Percentiles rank a stretch among this genome's conserved stretches.
Evolutionary conservation across 148 eudicot species (phyloP).

Genomic region (Rhododendron mucronatum): DNA sequence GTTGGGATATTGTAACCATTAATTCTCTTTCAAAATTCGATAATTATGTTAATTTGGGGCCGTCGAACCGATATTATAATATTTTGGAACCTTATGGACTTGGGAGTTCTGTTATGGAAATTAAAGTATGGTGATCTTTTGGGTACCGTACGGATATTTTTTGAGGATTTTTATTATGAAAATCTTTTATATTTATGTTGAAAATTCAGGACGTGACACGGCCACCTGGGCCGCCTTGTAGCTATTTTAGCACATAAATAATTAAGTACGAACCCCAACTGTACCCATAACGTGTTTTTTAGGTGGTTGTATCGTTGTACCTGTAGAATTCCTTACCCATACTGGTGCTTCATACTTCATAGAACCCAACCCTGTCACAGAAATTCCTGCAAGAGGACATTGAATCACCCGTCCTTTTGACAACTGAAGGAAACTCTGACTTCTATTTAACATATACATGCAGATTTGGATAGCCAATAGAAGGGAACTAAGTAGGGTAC

Average conservation of each 20-base stretch:
- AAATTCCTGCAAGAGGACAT: background rate
- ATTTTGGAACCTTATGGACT: no score
- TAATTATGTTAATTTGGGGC: no score
- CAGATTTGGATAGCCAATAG: background rate
- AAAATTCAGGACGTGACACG: no score
- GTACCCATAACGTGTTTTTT: background rate
- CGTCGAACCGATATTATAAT: no score
- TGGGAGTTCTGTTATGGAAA: no score
- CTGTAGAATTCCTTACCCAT: background rate
- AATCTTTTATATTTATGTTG: no score
- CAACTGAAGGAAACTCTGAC: background rate
- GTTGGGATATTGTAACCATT: no score
- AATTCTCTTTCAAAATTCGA: no score
- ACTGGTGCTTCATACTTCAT: background rate
- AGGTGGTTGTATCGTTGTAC: background rate
- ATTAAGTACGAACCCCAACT: background rate
- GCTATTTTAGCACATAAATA: background rate
- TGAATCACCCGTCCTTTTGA: background rate
- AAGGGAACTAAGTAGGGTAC: background rate
- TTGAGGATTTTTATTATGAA: no score
- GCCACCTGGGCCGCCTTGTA: no score
- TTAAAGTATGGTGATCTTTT: no score
- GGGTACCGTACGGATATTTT: no score
- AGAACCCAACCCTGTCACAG: background rate
- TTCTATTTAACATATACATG: background rate